phyloP scores from a whole-genome alignment of 768 basidiomycete species.

The Pisolithus tinctorius region DNA sequence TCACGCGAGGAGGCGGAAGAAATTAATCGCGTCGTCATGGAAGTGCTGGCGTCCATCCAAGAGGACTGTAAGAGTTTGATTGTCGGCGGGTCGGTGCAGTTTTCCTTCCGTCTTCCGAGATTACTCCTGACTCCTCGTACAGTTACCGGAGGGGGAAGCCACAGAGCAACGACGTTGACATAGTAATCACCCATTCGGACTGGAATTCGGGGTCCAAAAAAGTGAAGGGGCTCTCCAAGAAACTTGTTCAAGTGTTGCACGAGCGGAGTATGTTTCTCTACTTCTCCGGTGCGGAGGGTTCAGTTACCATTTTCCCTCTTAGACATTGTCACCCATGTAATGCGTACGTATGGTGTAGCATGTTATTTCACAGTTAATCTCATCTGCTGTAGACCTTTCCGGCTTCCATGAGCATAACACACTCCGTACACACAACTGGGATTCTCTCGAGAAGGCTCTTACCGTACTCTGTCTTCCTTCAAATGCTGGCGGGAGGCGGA shows the following conservation, averaged over 20 bases:
- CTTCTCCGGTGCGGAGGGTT: not conserved
- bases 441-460: slow-evolving; percentile 79
- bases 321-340: slow-evolving; percentile 78
- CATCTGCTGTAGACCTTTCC: slow-evolving; percentile 43
- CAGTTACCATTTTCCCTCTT: slow-evolving; percentile 1
- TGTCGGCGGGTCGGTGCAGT: slow-evolving; percentile 63
- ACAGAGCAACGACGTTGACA: slow-evolving; percentile 81
- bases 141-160: slow-evolving; percentile 84
- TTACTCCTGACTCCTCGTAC: not conserved
- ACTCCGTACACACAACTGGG: slow-evolving; percentile 57
- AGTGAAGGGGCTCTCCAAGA: slow-evolving; percentile 58
- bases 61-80: slow-evolving; percentile 69
- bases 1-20: slow-evolving; percentile 71
- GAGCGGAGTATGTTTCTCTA: slow-evolving; percentile 40
- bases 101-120: not conserved
- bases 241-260: slow-evolving; percentile 51
- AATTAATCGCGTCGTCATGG: slow-evolving; percentile 61
- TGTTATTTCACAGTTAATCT: not conserved
- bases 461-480: slow-evolving; percentile 68
- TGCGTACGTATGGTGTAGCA: slow-evolving; percentile 47
- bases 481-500: slow-evolving; percentile 25
- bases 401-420: slow-evolving; percentile 51
- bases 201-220: slow-evolving; percentile 33
- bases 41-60: slow-evolving; percentile 55
- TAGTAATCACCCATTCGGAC: slow-evolving; percentile 75